Evolutionary conservation across 1,284 basidiomycete genomes (phyloP).

Genomic region (Boletus smithii): DNA sequence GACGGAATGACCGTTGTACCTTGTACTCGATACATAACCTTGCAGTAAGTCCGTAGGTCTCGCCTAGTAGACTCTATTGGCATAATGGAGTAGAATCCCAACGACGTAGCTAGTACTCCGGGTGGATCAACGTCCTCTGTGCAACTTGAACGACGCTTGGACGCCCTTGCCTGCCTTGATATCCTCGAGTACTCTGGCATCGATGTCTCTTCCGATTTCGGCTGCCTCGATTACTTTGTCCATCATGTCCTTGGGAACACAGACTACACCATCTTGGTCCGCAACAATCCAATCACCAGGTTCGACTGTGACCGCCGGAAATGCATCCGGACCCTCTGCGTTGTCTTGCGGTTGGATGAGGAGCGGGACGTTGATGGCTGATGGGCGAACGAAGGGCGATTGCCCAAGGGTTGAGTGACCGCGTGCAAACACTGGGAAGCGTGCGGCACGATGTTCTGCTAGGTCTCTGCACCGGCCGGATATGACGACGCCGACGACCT

Average conservation of each 20-base stretch:
- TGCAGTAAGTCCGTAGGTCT: conserved; percentile 5
- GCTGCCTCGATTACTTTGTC: conserved; percentile 63
- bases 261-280: conserved; percentile 89
- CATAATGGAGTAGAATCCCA: background rate
- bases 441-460: conserved; percentile 64
- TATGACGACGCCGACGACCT: conserved; percentile 73
- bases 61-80: background rate
- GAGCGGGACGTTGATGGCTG: conserved; percentile 74
- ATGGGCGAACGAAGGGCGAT: conserved; percentile 82
- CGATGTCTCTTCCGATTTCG: conserved; percentile 59
- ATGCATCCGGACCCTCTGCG: conserved; percentile 31
- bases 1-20: conserved; percentile 13
- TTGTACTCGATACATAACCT: conserved; percentile 20
- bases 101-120: too few relatives aligned
- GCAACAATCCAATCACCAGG: conserved; percentile 85
- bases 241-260: conserved; percentile 61
- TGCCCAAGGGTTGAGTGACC: conserved; percentile 87
- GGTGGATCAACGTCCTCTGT: conserved; percentile 64
- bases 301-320: conserved; percentile 58
- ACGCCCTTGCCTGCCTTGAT: conserved; percentile 74
- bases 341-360: conserved; percentile 49
- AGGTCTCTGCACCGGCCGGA: conserved; percentile 84
- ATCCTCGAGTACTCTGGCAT: conserved; percentile 75
- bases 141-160: conserved; percentile 72
- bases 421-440: conserved; percentile 77